Evolutionary conservation across 2,329 filamentous ascomycete genomes (phyloP).

Genomic region (Nothopassalora personata): DNA sequence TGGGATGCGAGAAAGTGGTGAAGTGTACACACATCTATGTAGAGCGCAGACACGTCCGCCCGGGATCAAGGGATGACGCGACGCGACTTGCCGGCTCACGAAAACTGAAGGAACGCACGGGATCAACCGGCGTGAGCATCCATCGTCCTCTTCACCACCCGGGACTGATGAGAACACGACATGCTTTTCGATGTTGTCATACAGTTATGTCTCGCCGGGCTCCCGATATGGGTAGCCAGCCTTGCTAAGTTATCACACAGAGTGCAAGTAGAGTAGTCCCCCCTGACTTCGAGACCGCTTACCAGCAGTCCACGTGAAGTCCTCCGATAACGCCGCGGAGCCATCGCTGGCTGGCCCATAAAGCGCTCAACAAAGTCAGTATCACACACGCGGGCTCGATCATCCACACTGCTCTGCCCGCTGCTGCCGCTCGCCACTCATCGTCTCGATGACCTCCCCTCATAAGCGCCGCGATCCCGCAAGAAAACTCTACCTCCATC

Average conservation of each 20-base stretch:
- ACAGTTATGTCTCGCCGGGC: not conserved
- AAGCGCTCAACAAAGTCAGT: not conserved
- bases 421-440: not conserved
- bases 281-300: not conserved
- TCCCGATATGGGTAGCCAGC: not conserved
- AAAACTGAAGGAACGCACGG: no score
- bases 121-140: no score
- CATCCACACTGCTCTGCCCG: not conserved
- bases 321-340: not conserved
- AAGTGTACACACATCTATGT: not conserved
- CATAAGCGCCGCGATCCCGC: not conserved
- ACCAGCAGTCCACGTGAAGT: not conserved
- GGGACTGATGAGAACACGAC: not conserved
- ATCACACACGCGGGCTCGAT: not conserved
- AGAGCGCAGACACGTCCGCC: not conserved
- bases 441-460: not conserved
- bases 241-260: not conserved
- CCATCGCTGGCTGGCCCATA: not conserved
- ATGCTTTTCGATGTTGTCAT: not conserved
- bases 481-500: slow-evolving; percentile 6
- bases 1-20: not conserved
- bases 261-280: not conserved
- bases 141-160: no score
- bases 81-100: no score
- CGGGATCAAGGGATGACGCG: no score